Evolutionary conservation across 73 alveolate genomes (phyloP).

Genomic region (Paramecium sexaurelia): DNA sequence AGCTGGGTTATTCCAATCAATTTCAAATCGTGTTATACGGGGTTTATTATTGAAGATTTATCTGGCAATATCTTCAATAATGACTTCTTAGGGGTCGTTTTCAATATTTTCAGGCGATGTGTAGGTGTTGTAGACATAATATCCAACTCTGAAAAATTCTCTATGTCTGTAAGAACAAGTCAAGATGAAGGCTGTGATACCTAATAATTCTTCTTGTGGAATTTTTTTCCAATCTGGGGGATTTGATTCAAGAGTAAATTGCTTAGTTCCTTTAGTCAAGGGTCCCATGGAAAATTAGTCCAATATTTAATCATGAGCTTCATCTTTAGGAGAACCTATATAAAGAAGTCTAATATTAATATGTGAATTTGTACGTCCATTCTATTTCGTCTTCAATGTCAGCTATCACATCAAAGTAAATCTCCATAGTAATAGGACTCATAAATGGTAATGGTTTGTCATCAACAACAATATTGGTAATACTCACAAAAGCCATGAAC

Average conservation of each 20-base stretch:
- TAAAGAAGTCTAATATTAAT: slow-evolving; percentile 72
- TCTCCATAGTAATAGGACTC: slow-evolving; percentile 87
- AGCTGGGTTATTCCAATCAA: slow-evolving; percentile 80
- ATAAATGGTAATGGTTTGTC: slow-evolving; percentile 86
- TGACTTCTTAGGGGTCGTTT: slow-evolving; percentile 89
- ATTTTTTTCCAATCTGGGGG: slow-evolving; percentile 92
- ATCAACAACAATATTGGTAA: slow-evolving; percentile 88
- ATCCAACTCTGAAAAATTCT: slow-evolving; percentile 98
- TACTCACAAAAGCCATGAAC: slow-evolving; percentile 90
- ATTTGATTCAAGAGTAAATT: slow-evolving; percentile 85
- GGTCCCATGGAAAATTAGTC: slow-evolving; percentile 93
- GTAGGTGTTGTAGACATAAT: slow-evolving; percentile 94
- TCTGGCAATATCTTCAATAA: slow-evolving; percentile 82
- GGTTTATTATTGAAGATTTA: slow-evolving; percentile 92
- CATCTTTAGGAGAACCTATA: slow-evolving; percentile 95
- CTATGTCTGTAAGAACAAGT: slow-evolving; percentile 91
- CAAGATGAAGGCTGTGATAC: slow-evolving; percentile 96
- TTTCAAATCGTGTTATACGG: slow-evolving; percentile 94
- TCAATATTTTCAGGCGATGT: slow-evolving; percentile 90
- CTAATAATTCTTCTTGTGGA: slow-evolving; percentile 89
- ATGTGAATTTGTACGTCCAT: slow-evolving; percentile 81
- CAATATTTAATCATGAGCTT: slow-evolving; percentile 88
- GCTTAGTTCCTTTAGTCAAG: slow-evolving; percentile 88
- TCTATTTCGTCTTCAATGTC: slow-evolving; percentile 80
- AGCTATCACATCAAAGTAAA: slow-evolving; percentile 88